Evolutionary conservation across 257 asterid genomes (phyloP).

Genomic region (Solanum gandarillasii): DNA sequence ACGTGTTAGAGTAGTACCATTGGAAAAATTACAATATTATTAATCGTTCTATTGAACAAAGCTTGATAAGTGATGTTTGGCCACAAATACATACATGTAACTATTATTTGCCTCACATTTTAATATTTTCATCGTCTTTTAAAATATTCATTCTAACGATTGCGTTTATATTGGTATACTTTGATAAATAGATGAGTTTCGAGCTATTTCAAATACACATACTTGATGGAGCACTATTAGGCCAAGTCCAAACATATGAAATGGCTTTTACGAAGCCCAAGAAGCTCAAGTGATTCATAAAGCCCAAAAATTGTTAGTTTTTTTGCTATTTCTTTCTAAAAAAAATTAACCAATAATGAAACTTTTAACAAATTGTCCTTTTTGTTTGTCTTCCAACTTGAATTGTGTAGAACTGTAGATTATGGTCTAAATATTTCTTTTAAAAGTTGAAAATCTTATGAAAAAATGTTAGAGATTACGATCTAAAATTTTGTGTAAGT

Average conservation of each 20-base stretch:
- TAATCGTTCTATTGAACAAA: neutral
- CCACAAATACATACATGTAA: too few relatives aligned
- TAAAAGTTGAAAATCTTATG: neutral
- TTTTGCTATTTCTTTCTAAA: neutral
- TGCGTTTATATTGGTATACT: neutral
- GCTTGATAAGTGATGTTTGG: neutral
- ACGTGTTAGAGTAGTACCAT: neutral
- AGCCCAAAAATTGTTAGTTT: neutral
- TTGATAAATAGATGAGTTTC: neutral
- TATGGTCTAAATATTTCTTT: neutral
- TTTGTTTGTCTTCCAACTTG: too few relatives aligned
- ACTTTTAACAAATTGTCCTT: neutral
- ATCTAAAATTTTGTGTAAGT: neutral
- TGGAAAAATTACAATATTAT: neutral
- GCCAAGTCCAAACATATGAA: neutral
- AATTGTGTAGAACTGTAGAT: neutral
- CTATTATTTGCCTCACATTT: neutral
- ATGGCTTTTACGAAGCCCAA: neutral
- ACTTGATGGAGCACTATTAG: neutral
- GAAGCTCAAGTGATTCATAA: neutral
- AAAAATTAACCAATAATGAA: neutral
- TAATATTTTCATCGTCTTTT: too few relatives aligned
- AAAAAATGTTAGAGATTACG: neutral
- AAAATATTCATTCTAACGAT: neutral
- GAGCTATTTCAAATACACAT: neutral